Base-by-base conservation (phyloP, 2,329 filamentous ascomycete species). In the Ceratocystis cacaofunesta region DNA sequence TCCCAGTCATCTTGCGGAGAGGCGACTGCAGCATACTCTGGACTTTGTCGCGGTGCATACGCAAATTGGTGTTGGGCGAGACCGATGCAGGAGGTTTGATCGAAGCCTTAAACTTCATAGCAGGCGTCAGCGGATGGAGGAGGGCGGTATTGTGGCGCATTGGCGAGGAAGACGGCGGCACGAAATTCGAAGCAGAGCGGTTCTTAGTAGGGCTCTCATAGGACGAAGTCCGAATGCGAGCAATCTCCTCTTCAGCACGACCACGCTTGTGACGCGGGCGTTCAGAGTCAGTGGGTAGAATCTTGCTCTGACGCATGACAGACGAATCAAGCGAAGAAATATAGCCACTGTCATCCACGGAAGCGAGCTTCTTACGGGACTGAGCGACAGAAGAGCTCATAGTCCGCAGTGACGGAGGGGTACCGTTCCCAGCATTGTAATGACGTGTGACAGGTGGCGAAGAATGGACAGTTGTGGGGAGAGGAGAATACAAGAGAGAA, bases 261-360 rank as follows among this genome's bases (percentile, higher is more conserved):
- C 92, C 92, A 68, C 90, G 87, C 78, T 92, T 95, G 71, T 91
- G 86, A 65, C 85, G 83, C 62, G 87, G 87, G n/a, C 86, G 85
- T 70, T 91, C 88, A 63, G 86, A 82, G 71, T 95, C 91, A 0
- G 90, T 92, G 3, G 87, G 90, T 55, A 90, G 80, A 17, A 78
- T 78, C 68, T 83, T 79, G 69, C 86, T 85, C 61, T 88, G 85
- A 67, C 92, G 84, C 73, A 90, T 82, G 15, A 82, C 90, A 0
- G 94, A 97, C 2, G 94, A 97, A 70, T 96, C 92, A 19, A 97
- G 81, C 0, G 92, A 96, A 1, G 94, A 97, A 73, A 95, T 96
- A 75, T 97, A 99, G 50, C 94, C 94, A 73, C 92, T 97, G 75
- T 99, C 94, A 71, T 83, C 90, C 78, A 95, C 87, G 12, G 88